Evolutionary conservation across 345 rosid genomes (phyloP).

Genomic region (Brassica carinata): DNA sequence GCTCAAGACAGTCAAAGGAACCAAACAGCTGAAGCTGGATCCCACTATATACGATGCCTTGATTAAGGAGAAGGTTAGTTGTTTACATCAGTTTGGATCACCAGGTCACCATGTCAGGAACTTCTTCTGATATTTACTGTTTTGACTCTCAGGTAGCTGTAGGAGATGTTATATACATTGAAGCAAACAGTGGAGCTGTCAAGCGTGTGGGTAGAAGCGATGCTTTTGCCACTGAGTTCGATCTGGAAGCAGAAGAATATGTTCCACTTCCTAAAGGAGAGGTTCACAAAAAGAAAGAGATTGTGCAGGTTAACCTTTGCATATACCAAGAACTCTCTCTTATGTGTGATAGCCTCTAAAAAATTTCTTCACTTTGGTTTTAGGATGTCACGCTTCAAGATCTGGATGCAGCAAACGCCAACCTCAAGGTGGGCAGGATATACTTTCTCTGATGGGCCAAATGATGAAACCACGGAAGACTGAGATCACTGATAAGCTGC

Average conservation of each 20-base stretch:
- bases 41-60: no score
- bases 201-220: conserved; percentile 95
- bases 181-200: no score
- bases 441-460: conserved; percentile 96
- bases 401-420: conserved; percentile 99
- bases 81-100: no score
- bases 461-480: conserved; percentile 99
- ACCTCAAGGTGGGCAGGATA: conserved; percentile 99
- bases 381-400: conserved; percentile 99
- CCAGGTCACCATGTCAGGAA: no score
- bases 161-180: no score
- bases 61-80: no score
- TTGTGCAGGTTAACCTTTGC: conserved; percentile 75
- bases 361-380: neutral
- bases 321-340: conserved; percentile 10
- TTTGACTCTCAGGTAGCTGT: no score
- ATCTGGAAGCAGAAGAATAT: conserved; percentile 98
- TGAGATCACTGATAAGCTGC: conserved; percentile 43
- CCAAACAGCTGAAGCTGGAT: conserved; percentile 94
- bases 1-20: conserved; percentile 94
- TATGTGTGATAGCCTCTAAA: neutral
- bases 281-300: conserved; percentile 98
- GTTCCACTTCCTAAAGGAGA: conserved; percentile 99
- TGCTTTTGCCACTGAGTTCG: conserved; percentile 95
- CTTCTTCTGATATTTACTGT: no score